Evolutionary conservation across 768 basidiomycete genomes (phyloP), one percentile per base, ranked within the genome.

Genomic region (Mycena maculata): DNA sequence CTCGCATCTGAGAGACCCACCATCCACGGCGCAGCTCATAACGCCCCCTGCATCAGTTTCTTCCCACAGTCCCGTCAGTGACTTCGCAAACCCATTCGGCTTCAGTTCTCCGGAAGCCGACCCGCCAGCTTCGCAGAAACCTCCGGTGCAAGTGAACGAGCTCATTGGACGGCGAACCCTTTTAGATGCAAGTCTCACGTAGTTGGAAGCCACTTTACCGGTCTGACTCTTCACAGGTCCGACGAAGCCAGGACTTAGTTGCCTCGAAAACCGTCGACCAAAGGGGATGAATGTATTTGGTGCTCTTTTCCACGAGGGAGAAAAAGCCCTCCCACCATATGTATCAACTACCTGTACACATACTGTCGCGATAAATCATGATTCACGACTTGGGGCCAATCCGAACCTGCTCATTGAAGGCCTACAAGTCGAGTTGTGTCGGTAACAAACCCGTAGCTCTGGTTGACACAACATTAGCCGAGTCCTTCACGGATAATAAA

Each of bases 371-470:
- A 39, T 27, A 41, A 42, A 52, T 50, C 33, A 62, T 57, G 39
- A 71, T 59, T 62, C 70, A 65, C 47, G 67, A 73, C 22, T 38
- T 48, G 33, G 12, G 2, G 15, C 39, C 31, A 41, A 47, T 15
- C 27, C 18, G 27, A 16, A n/a, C n/a, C n/a, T 42, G 27, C 16
- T 68, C 56, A 68, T 15, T 58, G 10, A n/a, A 68, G 75, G 52
- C 73, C 62, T 25, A 77, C 71, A 38, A 82, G 65, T 42, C 76
- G 74, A 58, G 69, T 67, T 13, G 78, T 77, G 66, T 81, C 79
- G n/a, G 79, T 81, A 12, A 87, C 78, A 74, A 87, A 89, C 5
- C 86, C 87, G 57, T 87, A 88, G 67, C 76, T 78, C 86, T 88
- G 65, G 63, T 8, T n/a, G 33, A 41, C 12, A 41, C 11, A 3